Base-by-base conservation (phyloP, 108 stramenopile species). In the Mayamaea pseudoterrestris region DNA sequence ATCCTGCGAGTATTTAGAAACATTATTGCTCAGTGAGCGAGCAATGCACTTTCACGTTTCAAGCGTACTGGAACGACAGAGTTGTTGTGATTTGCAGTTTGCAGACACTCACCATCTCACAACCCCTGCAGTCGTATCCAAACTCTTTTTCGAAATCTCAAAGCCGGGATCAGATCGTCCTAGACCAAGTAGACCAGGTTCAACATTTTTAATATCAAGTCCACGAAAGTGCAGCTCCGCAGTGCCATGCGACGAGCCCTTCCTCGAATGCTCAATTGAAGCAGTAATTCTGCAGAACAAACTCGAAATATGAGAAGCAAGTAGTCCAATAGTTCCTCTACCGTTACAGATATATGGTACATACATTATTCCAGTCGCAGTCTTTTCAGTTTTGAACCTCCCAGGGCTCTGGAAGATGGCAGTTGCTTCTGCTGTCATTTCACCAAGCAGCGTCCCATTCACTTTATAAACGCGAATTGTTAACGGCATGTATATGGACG, bases 101-200 rank as follows among this genome's bases (percentile, higher is more conserved):
- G n/a, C n/a, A n/a, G n/a, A 7, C 1, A 50, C 49, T 43, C 68
- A 53, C 72, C 69, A 76, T 32, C 63, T 44, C 0, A 63, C 52
- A 21, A 35, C 37, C 3, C 66, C 71, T 1, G 18, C 20, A 2
- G 30, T 18, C 11, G 52, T 58, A 41, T 81, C 70, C 2, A 41
- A 37, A 14, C 60, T 57, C 35, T 70, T 75, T 46, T 75, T 74
- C 17, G 66, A 32, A 5, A 82, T 11, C 43, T 69, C 68, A 61
- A 70, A 71, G 32, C 74, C 77, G 1, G 80, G 80, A 70, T 82
- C 80, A 8, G 73, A 68, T 2, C 75, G 64, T 5, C 80, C 80
- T 14, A 82, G 35, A 24, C 74, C 74, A 8, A 82, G 52, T 2
- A 65, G 18, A 5, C 80, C 80, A 3, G 60, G 52, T 42, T 82